Conservation (phyloP, 1,284 basidiomycete species). For the Golubevia pallescens region DNA sequence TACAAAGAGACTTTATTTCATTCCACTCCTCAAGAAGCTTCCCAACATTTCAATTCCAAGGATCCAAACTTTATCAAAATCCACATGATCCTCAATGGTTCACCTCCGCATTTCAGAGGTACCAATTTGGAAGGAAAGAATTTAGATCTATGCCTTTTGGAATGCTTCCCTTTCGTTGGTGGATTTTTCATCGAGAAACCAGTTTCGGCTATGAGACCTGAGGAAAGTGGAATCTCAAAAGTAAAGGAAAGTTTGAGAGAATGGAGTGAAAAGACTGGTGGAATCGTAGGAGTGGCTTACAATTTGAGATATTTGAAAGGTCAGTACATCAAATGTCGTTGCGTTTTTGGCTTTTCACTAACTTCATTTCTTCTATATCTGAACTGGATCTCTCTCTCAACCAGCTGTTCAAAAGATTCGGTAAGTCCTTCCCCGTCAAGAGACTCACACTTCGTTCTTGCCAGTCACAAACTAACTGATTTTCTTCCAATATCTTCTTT, state of each 20-base stretch:
- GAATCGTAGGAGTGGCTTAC: slow-evolving; percentile 24
- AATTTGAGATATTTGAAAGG: slow-evolving; percentile 30
- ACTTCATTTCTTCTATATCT: neutral
- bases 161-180: slow-evolving; percentile 13
- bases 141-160: slow-evolving; percentile 17
- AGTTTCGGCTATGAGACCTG: slow-evolving; percentile 22
- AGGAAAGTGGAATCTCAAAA: slow-evolving; percentile 11
- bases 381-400: no score
- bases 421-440: neutral
- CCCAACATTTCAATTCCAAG: neutral
- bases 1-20: neutral
- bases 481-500: neutral
- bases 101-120: slow-evolving; percentile 29
- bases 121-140: slow-evolving; percentile 12
- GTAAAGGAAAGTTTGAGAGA: slow-evolving; percentile 10
- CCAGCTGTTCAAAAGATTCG: neutral
- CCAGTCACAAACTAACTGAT: neutral
- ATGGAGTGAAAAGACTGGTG: slow-evolving; percentile 1
- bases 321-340: neutral
- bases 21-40: slow-evolving; percentile 1
- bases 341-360: neutral
- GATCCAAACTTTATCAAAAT: no score
- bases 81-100: slow-evolving; percentile 22
- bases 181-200: slow-evolving; percentile 27
- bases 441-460: no score